phyloP scores from a whole-genome alignment of 108 stramenopile species.

The Nannochloropsis oceanica region DNA sequence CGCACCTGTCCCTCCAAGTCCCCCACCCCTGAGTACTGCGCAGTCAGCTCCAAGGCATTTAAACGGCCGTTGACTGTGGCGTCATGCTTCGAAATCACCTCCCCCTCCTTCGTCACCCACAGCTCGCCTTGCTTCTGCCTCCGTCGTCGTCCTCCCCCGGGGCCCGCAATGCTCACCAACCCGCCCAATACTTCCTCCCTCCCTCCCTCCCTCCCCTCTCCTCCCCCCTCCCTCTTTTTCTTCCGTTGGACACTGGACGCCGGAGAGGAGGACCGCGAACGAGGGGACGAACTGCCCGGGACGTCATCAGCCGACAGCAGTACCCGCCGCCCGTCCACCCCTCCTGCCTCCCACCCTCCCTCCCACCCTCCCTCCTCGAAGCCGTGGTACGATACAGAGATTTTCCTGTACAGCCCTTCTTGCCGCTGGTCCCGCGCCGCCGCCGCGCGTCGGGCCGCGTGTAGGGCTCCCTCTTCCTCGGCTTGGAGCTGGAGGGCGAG shows the following conservation, averaged over 20 bases:
- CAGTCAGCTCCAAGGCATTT: background rate
- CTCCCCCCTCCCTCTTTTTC: background rate
- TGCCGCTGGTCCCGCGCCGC: background rate
- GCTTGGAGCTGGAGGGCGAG: background rate
- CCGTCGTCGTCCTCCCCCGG: background rate
- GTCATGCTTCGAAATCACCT: constrained; percentile 22
- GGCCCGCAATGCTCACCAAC: background rate
- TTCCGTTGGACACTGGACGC: background rate
- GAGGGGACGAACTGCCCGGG: background rate
- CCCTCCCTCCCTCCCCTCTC: background rate
- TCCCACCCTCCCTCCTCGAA: background rate
- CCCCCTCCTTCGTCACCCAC: background rate
- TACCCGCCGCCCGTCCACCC: background rate
- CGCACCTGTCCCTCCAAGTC: background rate
- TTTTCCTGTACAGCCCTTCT: background rate
- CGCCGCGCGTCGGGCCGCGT: background rate
- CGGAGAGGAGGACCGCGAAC: background rate
- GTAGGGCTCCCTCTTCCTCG: background rate
- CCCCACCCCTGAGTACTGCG: background rate
- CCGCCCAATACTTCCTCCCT: background rate
- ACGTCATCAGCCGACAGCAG: background rate
- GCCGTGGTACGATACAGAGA: background rate
- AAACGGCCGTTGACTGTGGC: constrained; percentile 1
- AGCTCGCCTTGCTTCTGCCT: background rate
- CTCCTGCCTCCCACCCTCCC: background rate